Conservation (phyloP, 2,329 filamentous ascomycete genomes). For the Alternaria viburni region DNA sequence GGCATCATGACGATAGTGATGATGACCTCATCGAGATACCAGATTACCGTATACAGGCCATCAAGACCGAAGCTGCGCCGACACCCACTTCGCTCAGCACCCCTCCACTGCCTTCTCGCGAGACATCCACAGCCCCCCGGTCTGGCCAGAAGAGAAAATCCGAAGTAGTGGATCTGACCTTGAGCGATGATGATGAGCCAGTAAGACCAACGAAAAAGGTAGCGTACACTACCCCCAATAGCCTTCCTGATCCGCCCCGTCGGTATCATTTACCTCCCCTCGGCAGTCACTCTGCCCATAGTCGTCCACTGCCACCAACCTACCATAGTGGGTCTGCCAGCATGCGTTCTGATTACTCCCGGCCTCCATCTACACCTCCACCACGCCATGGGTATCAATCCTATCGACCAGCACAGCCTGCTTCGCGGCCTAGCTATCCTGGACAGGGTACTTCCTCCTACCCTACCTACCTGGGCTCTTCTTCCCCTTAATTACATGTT, state of each 20-base stretch:
- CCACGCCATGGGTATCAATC: constrained; percentile 18
- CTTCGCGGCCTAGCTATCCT: constrained; percentile 26
- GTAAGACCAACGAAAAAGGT: constrained; percentile 48
- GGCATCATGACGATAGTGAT: constrained; percentile 50
- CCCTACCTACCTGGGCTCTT: constrained; percentile 33
- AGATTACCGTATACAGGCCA: constrained; percentile 47
- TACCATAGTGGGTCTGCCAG: constrained; percentile 21
- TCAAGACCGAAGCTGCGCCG: constrained; percentile 49
- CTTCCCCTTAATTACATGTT: constrained; percentile 31
- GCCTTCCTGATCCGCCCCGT: constrained; percentile 39
- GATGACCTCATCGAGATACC: constrained; percentile 55
- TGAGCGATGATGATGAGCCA: constrained; percentile 57
- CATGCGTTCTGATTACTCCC: constrained; percentile 25
- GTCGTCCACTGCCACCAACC: constrained; percentile 23
- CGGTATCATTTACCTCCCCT: constrained; percentile 38
- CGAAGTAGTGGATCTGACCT: constrained; percentile 57
- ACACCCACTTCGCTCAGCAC: constrained; percentile 51
- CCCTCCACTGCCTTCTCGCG: constrained; percentile 55
- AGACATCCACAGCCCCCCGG: constrained; percentile 43
- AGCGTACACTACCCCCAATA: constrained; percentile 50
- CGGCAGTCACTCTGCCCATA: constrained; percentile 17
- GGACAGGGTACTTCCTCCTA: constrained; percentile 36
- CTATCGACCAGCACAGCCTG: constrained; percentile 32
- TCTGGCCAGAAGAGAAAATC: constrained; percentile 53
- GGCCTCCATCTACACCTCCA: constrained; percentile 31